Evolutionary conservation across 2,329 filamentous ascomycete genomes (phyloP), one percentile per base, ranked within the genome.

Genomic region (Trichoderma citrinoviride): DNA sequence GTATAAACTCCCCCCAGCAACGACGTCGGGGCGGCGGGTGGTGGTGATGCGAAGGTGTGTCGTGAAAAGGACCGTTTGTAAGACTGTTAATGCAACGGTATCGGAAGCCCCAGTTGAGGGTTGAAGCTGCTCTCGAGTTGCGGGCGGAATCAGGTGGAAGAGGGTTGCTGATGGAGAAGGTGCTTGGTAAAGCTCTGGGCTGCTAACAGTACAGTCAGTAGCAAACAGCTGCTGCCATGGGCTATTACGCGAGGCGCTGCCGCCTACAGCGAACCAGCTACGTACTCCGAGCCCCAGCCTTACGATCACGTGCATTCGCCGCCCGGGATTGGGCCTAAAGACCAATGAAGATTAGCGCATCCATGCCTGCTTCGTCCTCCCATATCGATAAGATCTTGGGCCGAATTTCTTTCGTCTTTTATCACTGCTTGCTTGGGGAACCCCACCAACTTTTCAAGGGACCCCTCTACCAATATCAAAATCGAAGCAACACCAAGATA

Each of bases 171-270:
- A 76, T 76, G 73, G 74, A 75, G 74, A 69, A 71, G 29, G 17
- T 70, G 71, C 58, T 75, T 73, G 73, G 73, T 74, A 71, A 77
- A 79, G 77, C 77, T 78, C 70, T 47, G 56, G 64, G 64, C 70
- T 47, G 56, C 41, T 57, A 37, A 37, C 33, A 37, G 33, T 37
- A 14, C 33, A 37, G 29, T 29, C 29, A 33, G 29, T 33, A 37
- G 33, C 33, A 37, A 37, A 37, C 55, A 33, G n/a, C 33, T 63
- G 70, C 72, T 77, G 77, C 76, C 78, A 71, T 71, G 73, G 71
- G 74, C 58, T 54, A 62, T 79, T 81, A 81, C 79, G 79, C 76
- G 78, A 81, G 76, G 72, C 77, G 73, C 72, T 79, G 77, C 72
- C 76, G 78, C 78, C 78, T 80, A 73, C 75, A 69, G 69, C 70